Percentiles rank a stretch among this genome's conserved stretches.
Conservation (phyloP, 805 yeast genomes). For the Kuraishia ogatae region DNA sequence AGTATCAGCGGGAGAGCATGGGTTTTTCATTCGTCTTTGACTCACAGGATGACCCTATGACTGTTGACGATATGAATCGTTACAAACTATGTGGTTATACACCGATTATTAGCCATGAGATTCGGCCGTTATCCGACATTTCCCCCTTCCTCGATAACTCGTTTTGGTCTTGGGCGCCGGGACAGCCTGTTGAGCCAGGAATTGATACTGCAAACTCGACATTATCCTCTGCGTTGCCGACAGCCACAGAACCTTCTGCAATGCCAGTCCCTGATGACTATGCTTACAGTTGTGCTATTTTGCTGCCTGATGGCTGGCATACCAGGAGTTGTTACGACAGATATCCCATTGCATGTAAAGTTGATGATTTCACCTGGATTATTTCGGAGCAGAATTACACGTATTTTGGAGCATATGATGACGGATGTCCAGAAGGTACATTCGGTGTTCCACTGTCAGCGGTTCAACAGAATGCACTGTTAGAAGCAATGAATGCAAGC, state of each 20-base stretch:
- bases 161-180: conserved; percentile 70
- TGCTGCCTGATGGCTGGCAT: conserved; percentile 34
- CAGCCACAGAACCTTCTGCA: background rate
- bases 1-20: background rate
- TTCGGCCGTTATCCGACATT: conserved; percentile 17
- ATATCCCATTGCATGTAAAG: conserved; percentile 60
- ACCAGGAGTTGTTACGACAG: background rate
- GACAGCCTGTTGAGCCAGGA: conserved; percentile 35
- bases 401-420: conserved; percentile 36
- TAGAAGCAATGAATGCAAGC: conserved; percentile 7
- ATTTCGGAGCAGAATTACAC: conserved; percentile 22
- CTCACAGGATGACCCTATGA: conserved; percentile 25
- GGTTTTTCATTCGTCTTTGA: conserved; percentile 25
- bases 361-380: conserved; percentile 35
- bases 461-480: conserved; percentile 28
- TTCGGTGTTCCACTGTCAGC: conserved; percentile 46
- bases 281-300: conserved; percentile 37
- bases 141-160: conserved; percentile 23
- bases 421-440: conserved; percentile 23
- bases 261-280: background rate
- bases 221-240: background rate
- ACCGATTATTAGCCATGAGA: conserved; percentile 46
- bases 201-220: conserved; percentile 4
- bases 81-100: conserved; percentile 52
- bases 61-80: conserved; percentile 24